Base-by-base conservation (phyloP, 2,329 filamentous ascomycete genomes). In the Biscogniauxia mediterranea region DNA sequence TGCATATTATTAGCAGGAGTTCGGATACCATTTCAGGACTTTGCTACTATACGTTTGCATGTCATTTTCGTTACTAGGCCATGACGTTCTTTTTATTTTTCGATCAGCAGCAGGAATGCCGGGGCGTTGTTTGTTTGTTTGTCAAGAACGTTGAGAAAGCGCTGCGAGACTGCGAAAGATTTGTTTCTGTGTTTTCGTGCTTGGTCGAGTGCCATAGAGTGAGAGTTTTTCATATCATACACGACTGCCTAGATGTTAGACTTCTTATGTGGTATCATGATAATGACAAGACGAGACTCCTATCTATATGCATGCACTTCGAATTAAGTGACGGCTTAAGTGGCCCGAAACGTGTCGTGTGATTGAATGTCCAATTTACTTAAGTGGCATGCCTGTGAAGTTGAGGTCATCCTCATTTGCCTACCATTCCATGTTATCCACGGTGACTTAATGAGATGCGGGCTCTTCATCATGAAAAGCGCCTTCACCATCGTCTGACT, bases 391-490 rank as follows among this genome's bases (percentile, higher is more conserved):
- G 38, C 38, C 3, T n/a, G 13, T 46, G 15, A 15, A 46, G 38
- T 46, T n/a, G 5, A 46, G 11, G 11, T 7, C 13, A n/a, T 6
- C 17, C 13, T n/a, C 2, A n/a, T 13, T 17, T 11, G 15, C 38
- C 38, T n/a, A 17, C 5, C 17, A 2, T n/a, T 2, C 5, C 17
- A 2, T n/a, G 17, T 46, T 7, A 17, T 46, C 15, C 5, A 17
- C 11, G 15, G 3, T n/a, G 38, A n/a, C 11, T n/a, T 46, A 46
- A 46, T 46, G 17, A 46, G 38, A 46, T 63, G 23, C 60, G 28
- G 26, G 26, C 21, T 65, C 65, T 21, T 19, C 59, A 46, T 69
- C 65, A 42, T 46, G 62, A 38, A 66, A 69, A 11, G 49, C 55
- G 38, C 20, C 60, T 6, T 64, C 61, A 15, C 21, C 26, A 55